Conservation (phyloP, 805 yeast genomes). For the Blastobotrys terrestris region DNA sequence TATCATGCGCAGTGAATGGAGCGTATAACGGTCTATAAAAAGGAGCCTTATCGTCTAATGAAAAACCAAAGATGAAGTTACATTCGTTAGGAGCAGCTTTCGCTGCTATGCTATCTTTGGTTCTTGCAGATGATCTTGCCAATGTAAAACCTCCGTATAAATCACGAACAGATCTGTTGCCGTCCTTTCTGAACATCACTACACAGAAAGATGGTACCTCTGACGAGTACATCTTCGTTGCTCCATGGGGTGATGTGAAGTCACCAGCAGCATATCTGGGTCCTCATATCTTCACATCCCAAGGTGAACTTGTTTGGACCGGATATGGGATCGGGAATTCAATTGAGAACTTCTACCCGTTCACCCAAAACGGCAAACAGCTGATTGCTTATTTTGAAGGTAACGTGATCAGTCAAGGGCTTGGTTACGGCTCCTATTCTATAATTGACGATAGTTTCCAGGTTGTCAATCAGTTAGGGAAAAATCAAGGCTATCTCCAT, state of each 20-base stretch:
- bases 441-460: neutral
- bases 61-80: no score
- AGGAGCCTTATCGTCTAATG: no score
- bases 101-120: no score
- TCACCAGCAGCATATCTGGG: neutral
- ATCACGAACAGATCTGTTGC: neutral
- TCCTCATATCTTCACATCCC: neutral
- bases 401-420: neutral
- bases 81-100: neutral
- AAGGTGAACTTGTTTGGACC: neutral
- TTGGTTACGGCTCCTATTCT: neutral
- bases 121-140: no score
- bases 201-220: neutral
- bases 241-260: constrained; percentile 1
- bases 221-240: neutral
- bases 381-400: neutral
- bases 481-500: neutral
- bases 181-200: neutral
- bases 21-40: no score
- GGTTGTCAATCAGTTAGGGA: neutral
- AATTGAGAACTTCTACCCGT: neutral
- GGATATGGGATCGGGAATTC: neutral
- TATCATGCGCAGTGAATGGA: no score
- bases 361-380: neutral
- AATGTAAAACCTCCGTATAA: neutral